Base-by-base conservation (phyloP, 2,329 filamentous ascomycete species). In the Diatrype stigma region DNA sequence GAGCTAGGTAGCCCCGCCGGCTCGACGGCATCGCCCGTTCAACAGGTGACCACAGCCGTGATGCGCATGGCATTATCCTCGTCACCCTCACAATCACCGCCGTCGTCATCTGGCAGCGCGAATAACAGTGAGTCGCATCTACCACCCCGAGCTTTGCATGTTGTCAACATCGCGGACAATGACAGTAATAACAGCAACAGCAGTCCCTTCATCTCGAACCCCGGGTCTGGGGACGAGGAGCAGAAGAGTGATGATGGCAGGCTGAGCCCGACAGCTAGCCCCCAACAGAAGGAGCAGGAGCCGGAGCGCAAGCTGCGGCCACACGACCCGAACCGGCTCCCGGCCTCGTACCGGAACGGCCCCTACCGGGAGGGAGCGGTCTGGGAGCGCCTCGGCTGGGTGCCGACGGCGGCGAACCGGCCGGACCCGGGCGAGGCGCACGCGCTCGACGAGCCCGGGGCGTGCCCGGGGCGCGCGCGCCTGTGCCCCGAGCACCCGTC, bases 361-460 rank as follows among this genome's bases (percentile, higher is more conserved):
- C 1, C 3, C n/a, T n/a, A 7, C 30, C 57, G 17, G 10, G 7
- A 3, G 8, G 10, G 7, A 26, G 48, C 19, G 10, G 47, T 8
- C 45, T 61, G 56, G 58, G 16, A 47, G 3, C 55, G 56, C 4
- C 54, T 60, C 23, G 22, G 47, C 2, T 58, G 55, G 54, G 42
- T 61, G 1, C 59, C 59, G 2, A 47, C 42, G 2, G 35, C 30
- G 1, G 17, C 23, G 3, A 16, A 49, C 40, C 42, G 51, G 1
- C 26, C 40, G 1, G 52, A 58, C 22, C 54, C 56, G 4, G 42
- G 37, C 0, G 51, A 50, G 22, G 3, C 1, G 2, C 56, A 54
- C 19, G 5, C 2, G 0, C 35, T 23, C 22, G 4, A 14, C 11
- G 21, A 46, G 12, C 1, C 19, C n/a, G 17, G 11, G 37, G 6